Evolutionary conservation across 106 monocot genomes (phyloP), one percentile per base, ranked within the genome.

Genomic region (Acorus calamus): DNA sequence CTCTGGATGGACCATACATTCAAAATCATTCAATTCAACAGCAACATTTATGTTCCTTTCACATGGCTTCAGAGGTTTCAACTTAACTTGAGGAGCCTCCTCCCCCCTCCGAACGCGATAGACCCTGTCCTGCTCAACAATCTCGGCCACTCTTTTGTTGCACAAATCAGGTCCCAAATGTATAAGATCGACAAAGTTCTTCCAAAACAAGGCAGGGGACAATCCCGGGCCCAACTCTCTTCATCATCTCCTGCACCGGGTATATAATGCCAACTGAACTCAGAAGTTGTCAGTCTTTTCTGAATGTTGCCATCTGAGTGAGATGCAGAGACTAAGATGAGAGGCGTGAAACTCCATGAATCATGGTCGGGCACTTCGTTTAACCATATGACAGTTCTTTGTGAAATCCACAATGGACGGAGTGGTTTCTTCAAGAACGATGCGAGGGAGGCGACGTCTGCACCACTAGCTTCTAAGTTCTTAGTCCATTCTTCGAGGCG

Each of bases 201-300:
- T 78, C 96, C 96, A 91, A 66, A 98, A 98, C 50, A 91, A 68
- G 14, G 68, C 50, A 68, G 96, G 87, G 4, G 82, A 73, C 50
- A 98, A 72, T 87, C 96, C 14, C 87, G 69, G 11, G 96, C 82
- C 96, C 96, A 98, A 53, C 96, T 91, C 55, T 98, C 96, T 77
- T 98, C 91, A 71, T 91, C 91, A 64, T 98, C 96, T 61, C 96
- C 96, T 48, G 96, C 90, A 61, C 96, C 96, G 59, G 96, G 77
- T 69, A 98, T 91, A 63, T 98, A 91, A 60, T 79, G 80, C 96
- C 96, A 98, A 72, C 91, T 91, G 61, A 85, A 98, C 44, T 83
- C 83, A n/a, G 83, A 87, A 28, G 68, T 69, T 58, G 69, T 80
- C 28, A 28, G 28, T 57, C 72, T 82, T 64, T 78, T 77, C 52